These are phyloP conservation scores for Bipolaris victoriae DNA, from an alignment of 2,329 filamentous ascomycete genomes.

Conservation along the genomic window DNA sequence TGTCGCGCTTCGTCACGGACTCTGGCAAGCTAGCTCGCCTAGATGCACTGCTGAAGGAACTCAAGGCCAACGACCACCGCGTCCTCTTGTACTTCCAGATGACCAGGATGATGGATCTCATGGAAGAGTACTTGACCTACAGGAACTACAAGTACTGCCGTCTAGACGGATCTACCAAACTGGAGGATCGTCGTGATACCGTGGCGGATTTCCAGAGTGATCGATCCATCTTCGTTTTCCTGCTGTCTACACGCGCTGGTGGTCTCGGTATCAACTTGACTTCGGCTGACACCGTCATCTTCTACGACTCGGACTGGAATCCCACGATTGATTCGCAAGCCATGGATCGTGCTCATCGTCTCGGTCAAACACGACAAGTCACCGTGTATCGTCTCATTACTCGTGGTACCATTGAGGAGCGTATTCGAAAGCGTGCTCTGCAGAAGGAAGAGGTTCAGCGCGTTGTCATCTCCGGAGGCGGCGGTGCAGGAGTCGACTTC, in stretches of 20 bases:
- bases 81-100: constrained; percentile 99
- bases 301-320: constrained; percentile 99
- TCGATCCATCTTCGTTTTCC: constrained; percentile 95
- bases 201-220: constrained; percentile 95
- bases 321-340: constrained; percentile 98
- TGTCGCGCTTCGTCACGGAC: constrained; percentile 97
- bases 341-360: constrained; percentile 97
- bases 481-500: constrained; percentile 87
- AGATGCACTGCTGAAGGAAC: constrained; percentile 82
- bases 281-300: constrained; percentile 96
- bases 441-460: constrained; percentile 99
- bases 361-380: constrained; percentile 93
- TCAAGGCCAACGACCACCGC: constrained; percentile 91
- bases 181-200: constrained; percentile 95
- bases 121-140: constrained; percentile 98
- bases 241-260: constrained; percentile 93
- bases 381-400: constrained; percentile 98
- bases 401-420: constrained; percentile 94
- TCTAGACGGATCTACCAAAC: constrained; percentile 93
- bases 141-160: constrained; percentile 99
- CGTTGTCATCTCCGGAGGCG: constrained; percentile 90
- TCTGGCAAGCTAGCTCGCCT: constrained; percentile 94
- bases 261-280: constrained; percentile 98
- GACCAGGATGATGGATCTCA: constrained; percentile 99
- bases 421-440: constrained; percentile 92